phyloP scores from a whole-genome alignment of 2,329 filamentous ascomycete species.

The Aspergillus uvarum region DNA sequence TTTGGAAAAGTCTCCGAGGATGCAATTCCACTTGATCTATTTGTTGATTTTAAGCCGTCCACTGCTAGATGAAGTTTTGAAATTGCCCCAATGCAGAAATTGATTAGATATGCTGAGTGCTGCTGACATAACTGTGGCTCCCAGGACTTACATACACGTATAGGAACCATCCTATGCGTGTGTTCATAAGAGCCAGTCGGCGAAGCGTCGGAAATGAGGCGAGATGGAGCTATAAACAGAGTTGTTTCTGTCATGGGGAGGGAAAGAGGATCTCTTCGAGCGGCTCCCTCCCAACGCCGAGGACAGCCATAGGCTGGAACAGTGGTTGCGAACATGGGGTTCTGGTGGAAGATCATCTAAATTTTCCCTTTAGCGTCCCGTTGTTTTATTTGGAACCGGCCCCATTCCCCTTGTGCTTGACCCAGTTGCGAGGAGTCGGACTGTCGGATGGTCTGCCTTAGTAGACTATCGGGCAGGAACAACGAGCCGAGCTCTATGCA shows the following conservation, averaged over 20 bases:
- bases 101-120: not conserved
- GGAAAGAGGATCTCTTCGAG: not conserved
- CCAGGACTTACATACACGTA: not conserved
- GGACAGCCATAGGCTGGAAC: not conserved
- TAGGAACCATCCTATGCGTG: too few species aligned
- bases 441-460: not conserved
- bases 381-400: not conserved
- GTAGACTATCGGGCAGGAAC: not conserved
- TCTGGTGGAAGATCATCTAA: not conserved
- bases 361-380: not conserved
- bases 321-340: not conserved
- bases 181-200: not conserved
- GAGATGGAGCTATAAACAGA: not conserved
- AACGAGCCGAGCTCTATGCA: not conserved
- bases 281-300: not conserved
- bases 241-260: not conserved
- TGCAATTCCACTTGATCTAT: too few species aligned
- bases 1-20: too few species aligned
- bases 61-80: not conserved
- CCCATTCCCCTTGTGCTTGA: not conserved
- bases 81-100: not conserved
- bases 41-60: not conserved
- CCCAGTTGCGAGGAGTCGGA: too few species aligned
- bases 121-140: not conserved
- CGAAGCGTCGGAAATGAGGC: not conserved